Percentiles rank a stretch among this genome's conserved stretches.
phyloP scores from a whole-genome alignment of 176 grass and related monocot genomes.

The Dendrocalamus sinicus region DNA sequence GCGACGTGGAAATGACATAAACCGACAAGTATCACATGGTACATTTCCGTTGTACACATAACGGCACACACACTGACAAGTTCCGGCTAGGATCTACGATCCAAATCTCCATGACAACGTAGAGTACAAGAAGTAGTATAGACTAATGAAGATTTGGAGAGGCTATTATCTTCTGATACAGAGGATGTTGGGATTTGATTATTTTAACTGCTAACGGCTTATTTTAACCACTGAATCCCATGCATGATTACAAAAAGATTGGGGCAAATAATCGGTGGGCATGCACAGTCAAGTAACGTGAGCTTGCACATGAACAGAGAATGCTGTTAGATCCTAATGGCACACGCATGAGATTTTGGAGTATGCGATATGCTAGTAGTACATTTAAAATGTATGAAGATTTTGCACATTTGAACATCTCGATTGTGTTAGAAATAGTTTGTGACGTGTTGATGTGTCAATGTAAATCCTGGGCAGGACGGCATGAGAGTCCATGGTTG shows the following conservation, averaged over 20 bases:
- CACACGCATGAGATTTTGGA: slow-evolving; percentile 9
- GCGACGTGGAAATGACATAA: slow-evolving; percentile 18
- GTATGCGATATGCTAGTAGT: neutral
- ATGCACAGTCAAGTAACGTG: neutral
- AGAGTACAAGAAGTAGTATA: too few relatives aligned
- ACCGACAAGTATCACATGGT: slow-evolving; percentile 22
- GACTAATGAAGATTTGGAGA: neutral
- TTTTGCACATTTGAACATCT: neutral
- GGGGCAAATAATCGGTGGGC: neutral
- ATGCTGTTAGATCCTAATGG: slow-evolving; percentile 16
- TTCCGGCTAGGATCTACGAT: neutral
- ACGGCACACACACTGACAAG: neutral
- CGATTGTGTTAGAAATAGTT: too few relatives aligned
- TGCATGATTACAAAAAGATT: slow-evolving; percentile 23
- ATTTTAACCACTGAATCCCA: neutral
- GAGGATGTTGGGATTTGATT: slow-evolving; percentile 46
- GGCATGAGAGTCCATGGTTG: too few relatives aligned
- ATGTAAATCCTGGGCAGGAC: too few relatives aligned
- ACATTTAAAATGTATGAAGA: neutral
- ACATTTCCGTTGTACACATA: neutral
- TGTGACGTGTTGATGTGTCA: too few relatives aligned
- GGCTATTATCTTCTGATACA: neutral
- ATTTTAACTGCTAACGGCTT: neutral
- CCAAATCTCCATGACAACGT: neutral
- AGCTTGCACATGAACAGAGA: slow-evolving; percentile 24